A percentile compares a stretch with the other conserved stretches of the same genome.
phyloP scores from a whole-genome alignment of 768 basidiomycete species.

The Calocera viscosa region DNA sequence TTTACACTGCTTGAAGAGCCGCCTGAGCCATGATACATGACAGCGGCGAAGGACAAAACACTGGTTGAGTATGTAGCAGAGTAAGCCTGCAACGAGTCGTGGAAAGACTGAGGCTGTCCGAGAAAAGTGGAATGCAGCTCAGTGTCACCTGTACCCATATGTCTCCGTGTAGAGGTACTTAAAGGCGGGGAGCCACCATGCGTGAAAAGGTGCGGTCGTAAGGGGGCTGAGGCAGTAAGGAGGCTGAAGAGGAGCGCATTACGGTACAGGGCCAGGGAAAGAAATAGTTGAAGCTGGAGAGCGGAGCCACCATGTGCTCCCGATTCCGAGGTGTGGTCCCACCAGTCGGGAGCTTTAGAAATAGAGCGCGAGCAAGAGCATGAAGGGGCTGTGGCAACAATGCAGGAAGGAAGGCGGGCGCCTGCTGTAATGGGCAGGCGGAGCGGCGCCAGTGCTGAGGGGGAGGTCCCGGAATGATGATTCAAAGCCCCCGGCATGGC shows the following conservation, averaged over 20 bases:
- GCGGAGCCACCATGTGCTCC: not conserved
- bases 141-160: not conserved
- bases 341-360: not conserved
- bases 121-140: not conserved
- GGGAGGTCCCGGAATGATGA: not conserved
- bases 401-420: not conserved
- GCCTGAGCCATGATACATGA: not conserved
- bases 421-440: not conserved
- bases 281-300: not conserved
- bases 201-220: not conserved
- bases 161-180: not conserved
- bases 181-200: not conserved
- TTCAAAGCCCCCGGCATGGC: not conserved
- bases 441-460: not conserved
- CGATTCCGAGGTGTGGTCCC: not conserved
- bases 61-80: not conserved
- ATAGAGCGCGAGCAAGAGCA: not conserved
- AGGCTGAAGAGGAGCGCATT: not conserved
- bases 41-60: not conserved
- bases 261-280: not conserved
- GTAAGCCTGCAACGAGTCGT: not conserved
- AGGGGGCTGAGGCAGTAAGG: not conserved
- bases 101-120: not conserved
- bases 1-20: not conserved
- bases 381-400: not conserved